phyloP scores from a whole-genome alignment of 352 stramenopile species.

The Blastocystis sp. region DNA sequence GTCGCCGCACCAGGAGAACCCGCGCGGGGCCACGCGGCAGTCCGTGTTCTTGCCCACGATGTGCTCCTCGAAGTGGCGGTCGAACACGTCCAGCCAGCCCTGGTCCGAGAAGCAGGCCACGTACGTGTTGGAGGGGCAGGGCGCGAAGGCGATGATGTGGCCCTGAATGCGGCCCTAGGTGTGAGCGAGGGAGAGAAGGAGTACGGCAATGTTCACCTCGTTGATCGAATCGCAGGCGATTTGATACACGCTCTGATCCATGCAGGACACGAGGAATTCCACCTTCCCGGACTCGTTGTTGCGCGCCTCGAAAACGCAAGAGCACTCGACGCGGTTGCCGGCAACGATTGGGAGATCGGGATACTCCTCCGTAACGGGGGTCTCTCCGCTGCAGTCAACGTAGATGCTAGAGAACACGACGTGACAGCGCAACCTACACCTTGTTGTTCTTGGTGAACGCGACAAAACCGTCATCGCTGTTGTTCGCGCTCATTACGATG shows the following conservation, averaged over 20 bases:
- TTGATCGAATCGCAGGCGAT: conserved; percentile 30
- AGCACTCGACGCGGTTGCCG: conserved; percentile 67
- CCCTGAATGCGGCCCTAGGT: conserved; percentile 29
- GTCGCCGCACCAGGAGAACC: conserved; percentile 75
- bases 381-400: conserved; percentile 47
- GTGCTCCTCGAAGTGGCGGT: conserved; percentile 45
- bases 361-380: background rate
- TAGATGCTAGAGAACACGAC: conserved; percentile 4
- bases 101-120: conserved; percentile 73
- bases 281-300: conserved; percentile 43
- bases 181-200: background rate
- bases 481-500: conserved; percentile 26
- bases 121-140: conserved; percentile 45
- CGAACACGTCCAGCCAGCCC: conserved; percentile 75
- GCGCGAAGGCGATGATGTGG: conserved; percentile 26
- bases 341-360: conserved; percentile 64
- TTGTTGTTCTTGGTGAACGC: conserved; percentile 66
- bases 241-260: conserved; percentile 57
- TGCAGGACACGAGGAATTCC: conserved; percentile 54
- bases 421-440: conserved; percentile 9
- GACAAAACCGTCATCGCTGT: conserved; percentile 60
- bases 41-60: conserved; percentile 74
- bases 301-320: conserved; percentile 54
- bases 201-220: conserved; percentile 26
- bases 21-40: conserved; percentile 70